Evolutionary conservation across 1,284 basidiomycete genomes (phyloP), one percentile per base, ranked within the genome.

Genomic region (Leucoagaricus sp.): DNA sequence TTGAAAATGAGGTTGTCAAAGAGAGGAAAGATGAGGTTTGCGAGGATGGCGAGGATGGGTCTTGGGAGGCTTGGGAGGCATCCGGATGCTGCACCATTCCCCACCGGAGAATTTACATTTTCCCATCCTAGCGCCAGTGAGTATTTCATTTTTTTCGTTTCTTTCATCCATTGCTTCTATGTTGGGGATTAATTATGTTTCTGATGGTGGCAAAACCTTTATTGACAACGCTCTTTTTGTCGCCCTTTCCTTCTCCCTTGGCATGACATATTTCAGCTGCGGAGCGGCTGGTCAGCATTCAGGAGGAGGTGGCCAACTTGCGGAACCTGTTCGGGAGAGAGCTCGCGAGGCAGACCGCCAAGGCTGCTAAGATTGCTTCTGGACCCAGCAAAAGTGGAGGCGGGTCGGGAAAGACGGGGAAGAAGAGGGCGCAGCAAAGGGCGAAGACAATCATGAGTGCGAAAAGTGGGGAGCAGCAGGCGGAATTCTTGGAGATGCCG

Each of bases 271-370:
- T 57, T 49, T 51, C 69, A 92, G 89, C 87, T 53, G 83, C 86
- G 57, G 85, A 89, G 59, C 83, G 89, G 49, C 77, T 89, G 59
- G 69, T 80, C 51, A 78, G 82, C 28, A 87, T 84, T 9, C 84
- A 84, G 65, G 80, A 84, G 63, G 87, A 90, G 71, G 86, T 89
- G 31, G 72, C 79, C 1, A 71, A 75, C 46, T 74, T 91, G 40
- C 84, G 86, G 47, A 75, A 76, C 49, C 82, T 83, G 55, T 90
- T 92, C 64, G 86, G 90, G 69, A 77, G 74, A 15, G 90, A 92
- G 72, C 75, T 91, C 26, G 79, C 82, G 12, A 75, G 85, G 34
- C 88, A 89, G 64, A 83, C 85, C 4, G 76, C 78, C 9, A 84
- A 82, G 63, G 83, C 81, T 3, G 81, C 82, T 29, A 82, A 82